Base-by-base conservation (phyloP, 495 filamentous ascomycete genomes). In the Penicillium pancosmium region DNA sequence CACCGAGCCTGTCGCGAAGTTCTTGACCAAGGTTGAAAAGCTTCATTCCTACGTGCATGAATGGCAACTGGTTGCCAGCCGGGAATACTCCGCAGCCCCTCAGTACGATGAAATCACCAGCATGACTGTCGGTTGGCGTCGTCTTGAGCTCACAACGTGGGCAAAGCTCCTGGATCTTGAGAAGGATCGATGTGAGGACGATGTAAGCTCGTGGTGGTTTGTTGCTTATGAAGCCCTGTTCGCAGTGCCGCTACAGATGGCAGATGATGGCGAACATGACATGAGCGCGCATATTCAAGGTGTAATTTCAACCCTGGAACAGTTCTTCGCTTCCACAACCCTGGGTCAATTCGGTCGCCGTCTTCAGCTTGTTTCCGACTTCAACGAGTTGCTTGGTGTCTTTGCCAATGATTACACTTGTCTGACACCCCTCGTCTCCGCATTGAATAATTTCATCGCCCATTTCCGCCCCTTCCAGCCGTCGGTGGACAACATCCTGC, bases 151-250 rank as follows among this genome's bases (percentile, higher is more conserved):
- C 25, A 86, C 89, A 1, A 95, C 92, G 5, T 99, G 95, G 95
- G 87, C 90, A 18, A 87, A 85, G 38, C 73, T 99, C n/a, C 84
- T 99, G 50, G 91, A 97, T 62, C 81, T 88, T 57, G 94, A 99
- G 70, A 80, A 86, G 13, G 82, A 85, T 61, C 89, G 87, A 61
- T 90, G 85, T 58, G 75, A 86, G 10, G 81, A 88, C 33, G 87
- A 91, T 65, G 92, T 93, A 10, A 85, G 84, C 59, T 86, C 88
- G 11, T 99, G 94, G 93, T 99, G 93, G 91, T 99, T 97, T 67
- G 84, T 97, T 46, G 91, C 93, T 6, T 98, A 96, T 53, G 91
- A 96, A 73, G 89, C 84, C 27, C 84, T 96, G 51, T 80, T 99
- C 63, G 89, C 86, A 4, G 87, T 86, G 35, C 88, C 93, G 0